Conservation (phyloP, 768 basidiomycete genomes). For the Phaeotremella skinneri region DNA sequence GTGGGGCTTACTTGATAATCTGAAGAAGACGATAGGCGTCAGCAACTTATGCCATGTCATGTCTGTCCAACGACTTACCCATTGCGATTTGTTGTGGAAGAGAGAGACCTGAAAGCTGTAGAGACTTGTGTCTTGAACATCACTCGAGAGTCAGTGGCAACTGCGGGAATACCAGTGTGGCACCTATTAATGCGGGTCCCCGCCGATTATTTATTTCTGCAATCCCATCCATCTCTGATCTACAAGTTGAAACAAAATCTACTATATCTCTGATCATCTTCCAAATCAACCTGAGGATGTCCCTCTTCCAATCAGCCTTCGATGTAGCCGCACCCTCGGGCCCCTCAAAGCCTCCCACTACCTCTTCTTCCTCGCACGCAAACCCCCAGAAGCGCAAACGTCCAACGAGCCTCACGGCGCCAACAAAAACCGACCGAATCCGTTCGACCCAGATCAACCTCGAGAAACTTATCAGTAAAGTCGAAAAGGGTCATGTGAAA, state of each 20-base stretch:
- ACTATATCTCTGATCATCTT: too few species aligned
- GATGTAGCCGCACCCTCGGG: conserved; percentile 21
- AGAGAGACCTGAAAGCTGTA: neutral
- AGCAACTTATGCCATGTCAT: too few species aligned
- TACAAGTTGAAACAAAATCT: too few species aligned
- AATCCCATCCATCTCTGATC: neutral
- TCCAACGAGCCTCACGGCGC: conserved; percentile 1
- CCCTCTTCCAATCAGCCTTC: conserved; percentile 41
- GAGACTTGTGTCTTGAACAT: neutral
- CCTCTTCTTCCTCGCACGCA: neutral
- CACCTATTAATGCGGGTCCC: neutral
- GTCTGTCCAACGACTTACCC: conserved; percentile 13
- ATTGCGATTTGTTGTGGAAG: conserved; percentile 11
- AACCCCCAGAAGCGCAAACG: conserved; percentile 38
- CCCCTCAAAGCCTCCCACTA: conserved; percentile 10
- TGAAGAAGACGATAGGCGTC: conserved; percentile 6
- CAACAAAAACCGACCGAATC: conserved; percentile 20
- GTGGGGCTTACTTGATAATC: conserved; percentile 41
- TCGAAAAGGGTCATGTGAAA: conserved; percentile 32
- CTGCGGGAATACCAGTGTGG: neutral
- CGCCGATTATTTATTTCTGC: too few species aligned
- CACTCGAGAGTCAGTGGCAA: neutral
- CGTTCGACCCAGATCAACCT: conserved; percentile 40
- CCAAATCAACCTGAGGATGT: conserved; percentile 25
- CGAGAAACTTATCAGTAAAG: conserved; percentile 45